Evolutionary conservation across 345 rosid genomes (phyloP).

Genomic region (Luvunga scandens): DNA sequence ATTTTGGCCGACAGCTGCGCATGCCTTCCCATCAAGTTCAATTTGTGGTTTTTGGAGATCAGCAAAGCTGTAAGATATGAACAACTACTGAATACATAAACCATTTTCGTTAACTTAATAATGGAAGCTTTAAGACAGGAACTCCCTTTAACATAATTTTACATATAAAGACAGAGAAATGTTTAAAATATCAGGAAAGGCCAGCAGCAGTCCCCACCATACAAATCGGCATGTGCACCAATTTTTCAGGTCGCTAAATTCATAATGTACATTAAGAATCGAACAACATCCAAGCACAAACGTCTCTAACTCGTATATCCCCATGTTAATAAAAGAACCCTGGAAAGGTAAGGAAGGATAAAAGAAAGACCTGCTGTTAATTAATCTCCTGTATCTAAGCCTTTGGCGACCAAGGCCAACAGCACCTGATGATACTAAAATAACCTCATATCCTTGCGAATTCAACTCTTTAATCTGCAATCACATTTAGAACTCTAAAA

Average conservation of each 20-base stretch:
- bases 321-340: neutral
- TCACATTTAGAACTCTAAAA: slow-evolving; percentile 20
- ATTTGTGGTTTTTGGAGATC: slow-evolving; percentile 95
- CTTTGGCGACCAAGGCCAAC: slow-evolving; percentile 98
- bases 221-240: neutral
- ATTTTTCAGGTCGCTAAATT: neutral
- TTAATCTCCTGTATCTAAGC: slow-evolving; percentile 78
- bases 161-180: neutral
- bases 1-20: slow-evolving; percentile 99
- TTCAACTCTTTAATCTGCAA: slow-evolving; percentile 84
- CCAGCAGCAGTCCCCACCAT: neutral
- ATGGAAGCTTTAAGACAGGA: neutral
- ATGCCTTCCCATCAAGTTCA: slow-evolving; percentile 95
- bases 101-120: neutral
- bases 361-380: slow-evolving; percentile 80
- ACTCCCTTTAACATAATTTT: neutral
- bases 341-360: neutral
- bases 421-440: slow-evolving; percentile 94
- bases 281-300: neutral
- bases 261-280: neutral
- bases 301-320: neutral
- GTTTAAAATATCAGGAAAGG: neutral
- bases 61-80: slow-evolving; percentile 58
- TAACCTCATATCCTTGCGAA: slow-evolving; percentile 76
- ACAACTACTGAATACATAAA: slow-evolving; percentile 3